Evolutionary conservation across 2,329 filamentous ascomycete species (phyloP).

Genomic region (Ophiostoma piceae): DNA sequence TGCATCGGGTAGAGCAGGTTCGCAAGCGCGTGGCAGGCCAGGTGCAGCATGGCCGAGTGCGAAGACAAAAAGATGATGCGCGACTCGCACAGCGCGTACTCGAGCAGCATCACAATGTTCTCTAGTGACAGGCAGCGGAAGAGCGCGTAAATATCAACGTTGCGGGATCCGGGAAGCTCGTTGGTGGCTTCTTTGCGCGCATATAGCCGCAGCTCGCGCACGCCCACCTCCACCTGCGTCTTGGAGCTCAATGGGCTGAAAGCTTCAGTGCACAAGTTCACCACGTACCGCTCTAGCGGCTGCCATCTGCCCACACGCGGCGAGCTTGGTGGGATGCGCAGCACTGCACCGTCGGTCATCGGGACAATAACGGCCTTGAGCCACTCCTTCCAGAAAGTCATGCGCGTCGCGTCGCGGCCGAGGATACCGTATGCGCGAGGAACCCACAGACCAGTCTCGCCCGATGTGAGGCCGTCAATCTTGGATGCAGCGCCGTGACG

Average conservation of each 20-base stretch:
- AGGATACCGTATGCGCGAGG: constrained; percentile 90
- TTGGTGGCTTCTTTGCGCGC: constrained; percentile 75
- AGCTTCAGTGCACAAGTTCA: constrained; percentile 94
- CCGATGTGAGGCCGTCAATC: constrained; percentile 92
- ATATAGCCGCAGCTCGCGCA: constrained; percentile 85
- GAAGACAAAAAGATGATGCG: constrained; percentile 95
- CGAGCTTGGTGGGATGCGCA: constrained; percentile 80
- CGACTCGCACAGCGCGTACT: constrained; percentile 88
- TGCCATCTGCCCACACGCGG: constrained; percentile 92
- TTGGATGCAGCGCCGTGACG: constrained; percentile 92
- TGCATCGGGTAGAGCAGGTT: constrained; percentile 84
- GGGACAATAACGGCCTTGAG: constrained; percentile 87
- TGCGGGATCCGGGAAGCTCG: constrained; percentile 86
- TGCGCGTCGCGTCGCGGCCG: constrained; percentile 74
- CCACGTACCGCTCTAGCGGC: constrained; percentile 90
- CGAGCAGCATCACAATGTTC: constrained; percentile 87
- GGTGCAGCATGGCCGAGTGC: constrained; percentile 91
- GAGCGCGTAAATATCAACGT: constrained; percentile 85
- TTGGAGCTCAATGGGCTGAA: constrained; percentile 88
- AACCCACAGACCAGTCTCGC: constrained; percentile 93
- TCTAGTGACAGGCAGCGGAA: constrained; percentile 86
- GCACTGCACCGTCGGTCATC: constrained; percentile 82
- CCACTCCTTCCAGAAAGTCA: constrained; percentile 98
- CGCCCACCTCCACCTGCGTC: constrained; percentile 87
- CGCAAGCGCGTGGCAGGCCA: constrained; percentile 81